Percentiles rank a stretch among this genome's conserved stretches.
Conservation (phyloP, 768 basidiomycete genomes). For the Leccinellum rugosiceps region DNA sequence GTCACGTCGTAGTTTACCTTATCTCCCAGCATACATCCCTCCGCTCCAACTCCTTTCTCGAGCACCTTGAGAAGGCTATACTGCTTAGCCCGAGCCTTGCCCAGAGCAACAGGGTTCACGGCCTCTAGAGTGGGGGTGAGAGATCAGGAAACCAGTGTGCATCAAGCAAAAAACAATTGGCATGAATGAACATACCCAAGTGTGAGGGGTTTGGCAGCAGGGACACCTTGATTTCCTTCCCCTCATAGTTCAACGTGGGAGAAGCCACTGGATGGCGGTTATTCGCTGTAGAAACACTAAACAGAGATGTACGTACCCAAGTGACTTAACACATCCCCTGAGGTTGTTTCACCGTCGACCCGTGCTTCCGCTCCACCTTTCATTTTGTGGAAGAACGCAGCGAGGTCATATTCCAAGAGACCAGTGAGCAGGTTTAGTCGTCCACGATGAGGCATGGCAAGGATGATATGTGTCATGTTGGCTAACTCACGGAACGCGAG, state of each 20-base stretch:
- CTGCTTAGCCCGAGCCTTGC: slow-evolving; percentile 90
- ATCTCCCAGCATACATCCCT: slow-evolving; percentile 31
- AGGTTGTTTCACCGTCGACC: slow-evolving; percentile 60
- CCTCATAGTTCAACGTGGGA: slow-evolving; percentile 55
- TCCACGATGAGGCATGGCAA: slow-evolving; percentile 88
- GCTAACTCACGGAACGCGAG: slow-evolving; percentile 33
- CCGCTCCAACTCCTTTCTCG: slow-evolving; percentile 31
- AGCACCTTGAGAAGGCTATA: slow-evolving; percentile 72
- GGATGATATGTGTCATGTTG: slow-evolving; percentile 66
- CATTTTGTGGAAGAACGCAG: slow-evolving; percentile 82
- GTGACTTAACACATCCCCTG: slow-evolving; percentile 89
- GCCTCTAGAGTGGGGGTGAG: slow-evolving; percentile 52
- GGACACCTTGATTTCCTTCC: slow-evolving; percentile 59
- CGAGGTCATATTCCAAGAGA: slow-evolving; percentile 62
- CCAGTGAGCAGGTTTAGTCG: slow-evolving; percentile 83
- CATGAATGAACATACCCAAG: slow-evolving; percentile 41
- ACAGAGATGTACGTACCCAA: slow-evolving; percentile 44
- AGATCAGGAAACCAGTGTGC: not conserved
- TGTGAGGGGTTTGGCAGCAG: slow-evolving; percentile 81
- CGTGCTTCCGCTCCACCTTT: slow-evolving; percentile 67
- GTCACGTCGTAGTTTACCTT: slow-evolving; percentile 18
- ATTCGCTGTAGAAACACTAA: not conserved
- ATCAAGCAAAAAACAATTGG: too few species aligned
- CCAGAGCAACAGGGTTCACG: slow-evolving; percentile 81
- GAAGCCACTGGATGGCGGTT: slow-evolving; percentile 50